phyloP scores from a whole-genome alignment of 1,284 basidiomycete species.

The Peniophora sp. region DNA sequence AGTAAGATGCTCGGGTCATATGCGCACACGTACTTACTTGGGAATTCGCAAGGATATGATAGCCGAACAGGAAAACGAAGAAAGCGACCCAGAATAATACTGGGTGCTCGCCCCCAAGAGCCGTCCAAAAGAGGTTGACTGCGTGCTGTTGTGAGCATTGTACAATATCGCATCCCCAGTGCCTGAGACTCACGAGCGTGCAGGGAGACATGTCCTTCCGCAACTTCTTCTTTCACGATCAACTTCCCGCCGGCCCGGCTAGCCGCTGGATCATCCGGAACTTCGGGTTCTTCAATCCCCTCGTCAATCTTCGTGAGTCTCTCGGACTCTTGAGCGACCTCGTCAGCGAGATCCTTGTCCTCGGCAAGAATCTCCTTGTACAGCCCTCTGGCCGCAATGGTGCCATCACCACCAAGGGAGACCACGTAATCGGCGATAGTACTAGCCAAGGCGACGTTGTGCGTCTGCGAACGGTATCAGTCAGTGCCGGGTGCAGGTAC shows the following conservation, averaged over 20 bases:
- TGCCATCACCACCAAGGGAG: constrained; percentile 40
- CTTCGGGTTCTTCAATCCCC: constrained; percentile 13
- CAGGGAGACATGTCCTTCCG: constrained; percentile 47
- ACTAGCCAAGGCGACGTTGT: constrained; percentile 54
- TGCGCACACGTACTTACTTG: no score
- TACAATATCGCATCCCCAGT: not conserved
- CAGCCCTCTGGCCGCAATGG: constrained; percentile 40
- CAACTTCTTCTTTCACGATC: constrained; percentile 52
- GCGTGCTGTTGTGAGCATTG: not conserved
- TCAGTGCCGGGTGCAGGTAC: not conserved
- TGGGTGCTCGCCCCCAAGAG: constrained; percentile 22
- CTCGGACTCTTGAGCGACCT: constrained; percentile 27
- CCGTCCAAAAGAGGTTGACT: constrained; percentile 22
- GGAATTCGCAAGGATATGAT: constrained; percentile 14
- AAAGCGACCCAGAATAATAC: constrained; percentile 26
- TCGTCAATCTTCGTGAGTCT: constrained; percentile 30
- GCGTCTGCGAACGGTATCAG: constrained; percentile 32
- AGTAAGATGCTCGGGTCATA: constrained; percentile 14
- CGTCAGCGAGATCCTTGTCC: constrained; percentile 27
- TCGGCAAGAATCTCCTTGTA: constrained; percentile 36
- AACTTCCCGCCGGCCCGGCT: constrained; percentile 35
- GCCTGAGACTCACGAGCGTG: constrained; percentile 21
- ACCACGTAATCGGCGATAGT: constrained; percentile 64
- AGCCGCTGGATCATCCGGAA: constrained; percentile 14
- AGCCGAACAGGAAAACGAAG: constrained; percentile 14